Conservation (phyloP, 768 basidiomycete species). For the Tylopilus subfusipes region DNA sequence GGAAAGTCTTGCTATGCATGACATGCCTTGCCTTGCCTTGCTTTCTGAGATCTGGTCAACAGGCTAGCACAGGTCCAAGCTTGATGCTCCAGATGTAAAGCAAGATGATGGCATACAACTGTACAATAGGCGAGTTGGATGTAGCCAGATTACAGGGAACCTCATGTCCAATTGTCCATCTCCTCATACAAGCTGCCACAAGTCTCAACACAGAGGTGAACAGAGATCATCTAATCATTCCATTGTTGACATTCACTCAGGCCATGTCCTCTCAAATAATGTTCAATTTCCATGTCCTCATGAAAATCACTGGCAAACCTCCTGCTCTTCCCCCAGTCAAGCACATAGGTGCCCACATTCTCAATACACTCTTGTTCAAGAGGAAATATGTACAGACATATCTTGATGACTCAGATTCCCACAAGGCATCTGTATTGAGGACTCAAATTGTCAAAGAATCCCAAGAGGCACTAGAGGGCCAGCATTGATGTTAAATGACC, state of each 20-base stretch:
- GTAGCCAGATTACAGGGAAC: slow-evolving; percentile 63
- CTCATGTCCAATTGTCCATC: slow-evolving; percentile 73
- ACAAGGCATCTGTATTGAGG: slow-evolving; percentile 62
- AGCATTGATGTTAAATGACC: slow-evolving; percentile 79
- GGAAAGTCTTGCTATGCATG: slow-evolving; percentile 49
- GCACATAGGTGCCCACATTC: slow-evolving; percentile 77
- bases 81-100: slow-evolving; percentile 78
- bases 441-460: slow-evolving; percentile 76
- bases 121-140: slow-evolving; percentile 76
- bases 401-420: slow-evolving; percentile 59
- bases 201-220: slow-evolving; percentile 55
- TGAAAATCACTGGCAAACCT: slow-evolving; percentile 75
- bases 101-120: slow-evolving; percentile 96
- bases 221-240: not conserved
- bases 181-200: slow-evolving; percentile 64
- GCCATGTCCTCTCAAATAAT: slow-evolving; percentile 56
- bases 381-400: slow-evolving; percentile 82
- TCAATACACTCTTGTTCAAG: slow-evolving; percentile 75
- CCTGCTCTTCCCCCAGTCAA: slow-evolving; percentile 71
- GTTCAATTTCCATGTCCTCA: slow-evolving; percentile 68
- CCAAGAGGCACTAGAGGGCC: slow-evolving; percentile 79
- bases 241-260: slow-evolving; percentile 27
- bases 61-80: slow-evolving; percentile 50
- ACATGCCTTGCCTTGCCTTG: not conserved
- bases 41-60: slow-evolving; percentile 7